Conservation (phyloP, 2,329 filamentous ascomycete species). For the Helotiales sp. region DNA sequence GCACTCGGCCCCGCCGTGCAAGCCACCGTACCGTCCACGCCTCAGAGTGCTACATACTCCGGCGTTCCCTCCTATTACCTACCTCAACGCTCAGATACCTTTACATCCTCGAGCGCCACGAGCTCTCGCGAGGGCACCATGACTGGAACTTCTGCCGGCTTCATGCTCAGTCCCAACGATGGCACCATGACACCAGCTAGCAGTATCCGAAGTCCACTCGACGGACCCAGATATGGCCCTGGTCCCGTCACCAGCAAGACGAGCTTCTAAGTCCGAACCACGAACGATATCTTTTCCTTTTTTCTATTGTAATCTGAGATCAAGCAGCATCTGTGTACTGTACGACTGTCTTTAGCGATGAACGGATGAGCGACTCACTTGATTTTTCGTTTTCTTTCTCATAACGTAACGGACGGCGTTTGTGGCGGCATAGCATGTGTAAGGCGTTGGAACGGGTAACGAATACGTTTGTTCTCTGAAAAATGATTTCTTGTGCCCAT, state of each 20-base stretch:
- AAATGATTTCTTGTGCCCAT: background rate
- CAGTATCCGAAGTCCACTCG: no score
- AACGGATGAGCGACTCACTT: background rate
- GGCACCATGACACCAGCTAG: conserved; percentile 30
- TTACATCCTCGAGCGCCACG: conserved; percentile 28
- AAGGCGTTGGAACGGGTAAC: background rate
- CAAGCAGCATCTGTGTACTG: background rate
- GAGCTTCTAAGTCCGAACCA: background rate
- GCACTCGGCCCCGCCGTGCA: conserved; percentile 88
- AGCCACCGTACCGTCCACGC: conserved; percentile 78
- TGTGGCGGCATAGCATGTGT: background rate
- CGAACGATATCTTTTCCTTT: background rate
- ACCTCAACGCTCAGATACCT: conserved; percentile 35
- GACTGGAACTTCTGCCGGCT: conserved; percentile 23
- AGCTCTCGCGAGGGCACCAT: conserved; percentile 35
- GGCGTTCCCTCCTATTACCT: conserved; percentile 35
- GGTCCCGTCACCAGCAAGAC: background rate
- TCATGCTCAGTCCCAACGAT: conserved; percentile 24
- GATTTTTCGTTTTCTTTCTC: background rate
- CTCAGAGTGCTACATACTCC: conserved; percentile 37
- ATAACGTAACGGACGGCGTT: background rate
- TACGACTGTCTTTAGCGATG: background rate
- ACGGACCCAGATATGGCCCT: background rate
- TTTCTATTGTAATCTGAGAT: background rate
- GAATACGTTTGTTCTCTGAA: background rate